Conservation (phyloP, 2,329 filamentous ascomycete genomes). For the Fusarium vanettenii region DNA sequence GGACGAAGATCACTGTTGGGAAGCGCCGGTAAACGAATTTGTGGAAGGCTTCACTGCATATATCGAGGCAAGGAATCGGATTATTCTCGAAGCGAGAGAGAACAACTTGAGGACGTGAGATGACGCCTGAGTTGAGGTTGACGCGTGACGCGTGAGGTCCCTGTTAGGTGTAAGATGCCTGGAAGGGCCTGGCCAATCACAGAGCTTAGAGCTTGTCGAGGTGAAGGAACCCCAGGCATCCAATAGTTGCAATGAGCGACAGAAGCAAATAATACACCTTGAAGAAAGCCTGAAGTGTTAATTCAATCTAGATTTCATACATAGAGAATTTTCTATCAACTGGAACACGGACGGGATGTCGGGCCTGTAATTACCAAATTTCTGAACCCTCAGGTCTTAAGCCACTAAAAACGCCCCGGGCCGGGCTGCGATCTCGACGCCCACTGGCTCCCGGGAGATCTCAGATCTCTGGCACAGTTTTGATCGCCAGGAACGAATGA, state of each 20-base stretch:
- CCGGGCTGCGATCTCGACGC: neutral
- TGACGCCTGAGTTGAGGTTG: conserved; percentile 39
- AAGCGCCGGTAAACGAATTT: conserved; percentile 13
- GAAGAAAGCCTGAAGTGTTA: neutral
- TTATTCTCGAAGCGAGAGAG: conserved; percentile 33
- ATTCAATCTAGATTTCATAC: neutral
- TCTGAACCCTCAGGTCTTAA: neutral
- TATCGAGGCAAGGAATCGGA: conserved; percentile 10
- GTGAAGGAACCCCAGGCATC: neutral
- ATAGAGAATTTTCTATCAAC: neutral
- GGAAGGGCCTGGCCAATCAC: conserved; percentile 24
- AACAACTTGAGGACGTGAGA: conserved; percentile 6
- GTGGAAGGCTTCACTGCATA: conserved; percentile 26
- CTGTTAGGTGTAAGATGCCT: conserved; percentile 14
- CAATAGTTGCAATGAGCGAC: neutral
- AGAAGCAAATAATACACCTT: neutral
- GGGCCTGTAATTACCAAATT: neutral
- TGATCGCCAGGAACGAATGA: conserved; percentile 48
- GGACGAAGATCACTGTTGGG: neutral
- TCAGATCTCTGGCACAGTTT: conserved; percentile 35
- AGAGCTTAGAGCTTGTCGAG: neutral
- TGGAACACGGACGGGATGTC: neutral
- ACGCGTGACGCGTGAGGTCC: conserved; percentile 21
- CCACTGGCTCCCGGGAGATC: conserved; percentile 17
- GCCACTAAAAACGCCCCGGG: neutral